Evolutionary conservation across 2,329 filamentous ascomycete genomes (phyloP).

Genomic region (Plectosphaerella sp.): DNA sequence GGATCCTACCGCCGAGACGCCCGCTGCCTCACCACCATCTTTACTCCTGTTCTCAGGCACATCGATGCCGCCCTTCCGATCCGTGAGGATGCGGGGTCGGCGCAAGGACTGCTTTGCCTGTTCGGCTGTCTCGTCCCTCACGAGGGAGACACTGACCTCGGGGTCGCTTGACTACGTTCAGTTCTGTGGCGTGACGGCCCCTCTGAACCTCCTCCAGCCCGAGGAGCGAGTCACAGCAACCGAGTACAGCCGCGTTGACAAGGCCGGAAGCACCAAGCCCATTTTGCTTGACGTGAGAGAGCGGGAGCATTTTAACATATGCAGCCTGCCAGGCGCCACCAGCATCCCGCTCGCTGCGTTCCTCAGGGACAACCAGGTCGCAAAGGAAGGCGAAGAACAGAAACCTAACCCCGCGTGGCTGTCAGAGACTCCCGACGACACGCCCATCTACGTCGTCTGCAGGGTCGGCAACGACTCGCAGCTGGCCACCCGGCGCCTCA

Average conservation of each 20-base stretch:
- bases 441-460: conserved; percentile 68
- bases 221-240: conserved; percentile 64
- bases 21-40: conserved; percentile 12
- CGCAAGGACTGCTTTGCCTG: conserved; percentile 74
- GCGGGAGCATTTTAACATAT: conserved; percentile 78
- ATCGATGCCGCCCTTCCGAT: conserved; percentile 56
- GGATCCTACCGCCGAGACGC: conserved; percentile 13
- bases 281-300: conserved; percentile 80
- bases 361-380: conserved; percentile 39
- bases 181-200: conserved; percentile 68
- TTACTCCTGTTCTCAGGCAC: conserved; percentile 46
- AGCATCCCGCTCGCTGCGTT: conserved; percentile 61
- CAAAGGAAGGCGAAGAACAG: conserved; percentile 10
- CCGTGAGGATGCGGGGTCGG: conserved; percentile 67
- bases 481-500: conserved; percentile 60
- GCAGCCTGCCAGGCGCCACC: conserved; percentile 68
- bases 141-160: conserved; percentile 53
- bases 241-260: conserved; percentile 45
- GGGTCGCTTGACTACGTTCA: conserved; percentile 77
- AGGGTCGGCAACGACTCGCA: conserved; percentile 77
- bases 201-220: conserved; percentile 51
- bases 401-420: conserved; percentile 28
- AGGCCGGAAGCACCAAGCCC: conserved; percentile 26
- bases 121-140: conserved; percentile 58
- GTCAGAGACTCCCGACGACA: conserved; percentile 28